Evolutionary conservation across 345 rosid species (phyloP).

Genomic region (Eucalyptus regnans): DNA sequence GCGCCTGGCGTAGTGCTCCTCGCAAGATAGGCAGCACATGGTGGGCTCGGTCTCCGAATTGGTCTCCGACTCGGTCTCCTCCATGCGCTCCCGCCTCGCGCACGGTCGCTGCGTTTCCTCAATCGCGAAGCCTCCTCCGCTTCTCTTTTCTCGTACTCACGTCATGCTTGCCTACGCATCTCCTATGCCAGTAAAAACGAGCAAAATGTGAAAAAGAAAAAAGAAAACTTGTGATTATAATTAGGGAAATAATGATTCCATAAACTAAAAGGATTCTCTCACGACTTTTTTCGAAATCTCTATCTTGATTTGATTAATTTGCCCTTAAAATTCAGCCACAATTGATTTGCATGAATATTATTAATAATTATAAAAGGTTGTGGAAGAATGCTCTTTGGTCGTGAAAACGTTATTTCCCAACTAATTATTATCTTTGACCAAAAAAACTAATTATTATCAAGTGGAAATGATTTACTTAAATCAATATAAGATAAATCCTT

Average conservation of each 20-base stretch:
- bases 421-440: too few species aligned
- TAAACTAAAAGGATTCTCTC: background rate
- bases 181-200: background rate
- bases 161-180: background rate
- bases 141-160: background rate
- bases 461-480: too few species aligned
- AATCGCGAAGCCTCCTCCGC: background rate
- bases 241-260: background rate
- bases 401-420: too few species aligned
- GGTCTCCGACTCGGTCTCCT: background rate
- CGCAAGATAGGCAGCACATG: conserved; percentile 68
- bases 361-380: background rate
- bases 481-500: too few species aligned
- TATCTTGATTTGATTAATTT: background rate
- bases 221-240: background rate
- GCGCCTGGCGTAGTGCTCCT: conserved; percentile 30
- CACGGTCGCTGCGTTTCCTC: background rate
- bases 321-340: background rate
- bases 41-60: background rate
- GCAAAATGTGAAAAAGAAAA: background rate
- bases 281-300: background rate
- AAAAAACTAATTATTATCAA: too few species aligned
- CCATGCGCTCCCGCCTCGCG: background rate
- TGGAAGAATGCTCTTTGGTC: too few species aligned
- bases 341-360: background rate